Evolutionary conservation across 2,329 filamentous ascomycete genomes (phyloP).

Genomic region (Berkeleyomyces basicola): DNA sequence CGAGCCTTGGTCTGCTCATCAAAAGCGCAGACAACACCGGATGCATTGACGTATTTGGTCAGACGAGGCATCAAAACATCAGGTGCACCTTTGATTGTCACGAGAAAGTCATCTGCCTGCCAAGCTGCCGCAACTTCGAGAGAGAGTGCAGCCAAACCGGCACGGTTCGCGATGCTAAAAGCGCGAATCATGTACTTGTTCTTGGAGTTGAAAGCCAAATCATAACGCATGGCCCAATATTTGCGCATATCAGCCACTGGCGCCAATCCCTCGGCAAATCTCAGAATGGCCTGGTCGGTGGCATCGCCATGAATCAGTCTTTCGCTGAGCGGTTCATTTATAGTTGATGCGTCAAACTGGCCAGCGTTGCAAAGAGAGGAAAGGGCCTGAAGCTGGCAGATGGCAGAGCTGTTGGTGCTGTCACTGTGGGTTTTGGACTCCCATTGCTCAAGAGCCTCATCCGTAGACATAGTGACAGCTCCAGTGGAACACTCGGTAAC

Average conservation of each 20-base stretch:
- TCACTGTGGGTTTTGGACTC: conserved; percentile 51
- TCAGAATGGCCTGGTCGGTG: conserved; percentile 82
- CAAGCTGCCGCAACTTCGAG: conserved; percentile 96
- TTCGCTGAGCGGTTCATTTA: conserved; percentile 56
- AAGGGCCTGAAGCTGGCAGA: conserved; percentile 60
- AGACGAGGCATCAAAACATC: conserved; percentile 89
- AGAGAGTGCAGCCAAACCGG: conserved; percentile 86
- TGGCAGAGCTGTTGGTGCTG: conserved; percentile 48
- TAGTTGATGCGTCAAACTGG: conserved; percentile 45
- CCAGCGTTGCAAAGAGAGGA: conserved; percentile 78
- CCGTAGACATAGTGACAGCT: conserved; percentile 70
- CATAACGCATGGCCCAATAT: conserved; percentile 45
- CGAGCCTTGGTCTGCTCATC: conserved; percentile 51
- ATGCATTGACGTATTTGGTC: conserved; percentile 56
- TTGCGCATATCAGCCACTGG: conserved; percentile 47
- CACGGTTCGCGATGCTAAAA: conserved; percentile 63
- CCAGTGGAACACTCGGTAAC: conserved; percentile 85
- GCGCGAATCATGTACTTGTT: conserved; percentile 29
- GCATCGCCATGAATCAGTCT: conserved; percentile 77
- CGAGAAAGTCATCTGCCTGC: conserved; percentile 70
- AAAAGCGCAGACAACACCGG: conserved; percentile 62
- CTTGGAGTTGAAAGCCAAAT: conserved; percentile 49
- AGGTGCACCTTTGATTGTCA: conserved; percentile 79
- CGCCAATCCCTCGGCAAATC: conserved; percentile 85
- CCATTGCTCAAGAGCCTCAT: conserved; percentile 56